Conservation (phyloP, 805 yeast species). For the Lipomyces spencermartinsiae region DNA sequence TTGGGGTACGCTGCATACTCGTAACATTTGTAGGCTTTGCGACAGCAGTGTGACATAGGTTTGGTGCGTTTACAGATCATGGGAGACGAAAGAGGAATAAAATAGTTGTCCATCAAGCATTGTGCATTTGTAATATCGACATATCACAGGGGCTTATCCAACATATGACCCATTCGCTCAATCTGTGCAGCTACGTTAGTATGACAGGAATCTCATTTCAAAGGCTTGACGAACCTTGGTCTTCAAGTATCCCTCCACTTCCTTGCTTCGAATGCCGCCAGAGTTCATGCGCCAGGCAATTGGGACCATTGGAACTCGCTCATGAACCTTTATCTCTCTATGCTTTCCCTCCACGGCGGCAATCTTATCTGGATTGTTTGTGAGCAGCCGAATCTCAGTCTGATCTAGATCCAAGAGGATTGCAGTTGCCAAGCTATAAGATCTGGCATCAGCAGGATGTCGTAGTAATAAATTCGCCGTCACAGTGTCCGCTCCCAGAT, state of each 20-base stretch:
- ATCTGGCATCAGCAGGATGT: conserved; percentile 98
- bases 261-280: conserved; percentile 79
- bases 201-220: neutral
- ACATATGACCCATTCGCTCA: conserved; percentile 95
- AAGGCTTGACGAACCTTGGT: conserved; percentile 62
- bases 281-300: conserved; percentile 77
- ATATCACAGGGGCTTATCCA: conserved; percentile 50
- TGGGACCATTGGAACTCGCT: conserved; percentile 97
- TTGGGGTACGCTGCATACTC: neutral
- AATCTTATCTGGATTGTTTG: conserved; percentile 96
- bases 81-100: neutral
- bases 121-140: neutral
- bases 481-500: conserved; percentile 97
- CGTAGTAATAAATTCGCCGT: conserved; percentile 90
- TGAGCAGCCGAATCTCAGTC: conserved; percentile 71
- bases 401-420: conserved; percentile 84
- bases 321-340: conserved; percentile 73
- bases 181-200: conserved; percentile 45
- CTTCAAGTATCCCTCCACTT: conserved; percentile 89
- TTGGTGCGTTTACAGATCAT: too few relatives aligned
- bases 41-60: neutral
- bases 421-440: conserved; percentile 92
- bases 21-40: neutral
- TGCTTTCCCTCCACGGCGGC: conserved; percentile 91
- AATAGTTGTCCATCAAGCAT: neutral